Percentiles rank a stretch among this genome's conserved stretches.
These are phyloP conservation scores for Colletotrichum cordylinicola DNA, from an alignment of 2,329 filamentous ascomycete genomes.

Conservation along the genomic window DNA sequence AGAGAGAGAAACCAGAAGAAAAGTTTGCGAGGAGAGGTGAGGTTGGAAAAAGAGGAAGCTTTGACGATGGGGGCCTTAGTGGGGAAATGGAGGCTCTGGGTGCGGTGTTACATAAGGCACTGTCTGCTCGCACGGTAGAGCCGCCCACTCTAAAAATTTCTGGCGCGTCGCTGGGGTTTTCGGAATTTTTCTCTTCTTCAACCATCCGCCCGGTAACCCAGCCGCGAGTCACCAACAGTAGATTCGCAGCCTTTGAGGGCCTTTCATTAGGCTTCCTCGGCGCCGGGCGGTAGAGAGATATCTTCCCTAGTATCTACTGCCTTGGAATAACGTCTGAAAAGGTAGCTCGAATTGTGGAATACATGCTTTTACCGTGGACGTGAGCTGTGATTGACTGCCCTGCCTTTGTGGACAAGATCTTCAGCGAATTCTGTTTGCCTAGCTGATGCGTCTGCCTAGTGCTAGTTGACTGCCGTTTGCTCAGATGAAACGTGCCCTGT, in stretches of 20 bases:
- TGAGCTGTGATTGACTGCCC: background rate
- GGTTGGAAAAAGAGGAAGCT: conserved; percentile 23
- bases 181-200: conserved; percentile 34
- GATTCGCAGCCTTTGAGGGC: conserved; percentile 35
- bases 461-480: background rate
- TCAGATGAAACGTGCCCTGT: background rate
- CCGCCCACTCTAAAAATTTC: conserved; percentile 9
- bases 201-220: conserved; percentile 44
- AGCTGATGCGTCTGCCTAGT: too few species aligned
- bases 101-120: background rate
- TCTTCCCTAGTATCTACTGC: conserved; percentile 86
- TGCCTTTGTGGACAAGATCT: background rate
- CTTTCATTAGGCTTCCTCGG: conserved; percentile 62
- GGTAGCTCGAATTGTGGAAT: conserved; percentile 83
- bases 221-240: conserved; percentile 25
- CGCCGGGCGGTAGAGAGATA: conserved; percentile 65
- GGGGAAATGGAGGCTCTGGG: conserved; percentile 13
- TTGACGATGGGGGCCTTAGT: conserved; percentile 12
- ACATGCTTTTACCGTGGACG: conserved; percentile 50
- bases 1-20: background rate
- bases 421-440: background rate
- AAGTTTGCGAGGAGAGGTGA: conserved; percentile 16
- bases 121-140: conserved; percentile 21
- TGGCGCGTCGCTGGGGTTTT: background rate
- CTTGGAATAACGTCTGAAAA: conserved; percentile 79